Evolutionary conservation across 176 grass and related monocot species (phyloP).

Genomic region (Aegilops sharonensis): DNA sequence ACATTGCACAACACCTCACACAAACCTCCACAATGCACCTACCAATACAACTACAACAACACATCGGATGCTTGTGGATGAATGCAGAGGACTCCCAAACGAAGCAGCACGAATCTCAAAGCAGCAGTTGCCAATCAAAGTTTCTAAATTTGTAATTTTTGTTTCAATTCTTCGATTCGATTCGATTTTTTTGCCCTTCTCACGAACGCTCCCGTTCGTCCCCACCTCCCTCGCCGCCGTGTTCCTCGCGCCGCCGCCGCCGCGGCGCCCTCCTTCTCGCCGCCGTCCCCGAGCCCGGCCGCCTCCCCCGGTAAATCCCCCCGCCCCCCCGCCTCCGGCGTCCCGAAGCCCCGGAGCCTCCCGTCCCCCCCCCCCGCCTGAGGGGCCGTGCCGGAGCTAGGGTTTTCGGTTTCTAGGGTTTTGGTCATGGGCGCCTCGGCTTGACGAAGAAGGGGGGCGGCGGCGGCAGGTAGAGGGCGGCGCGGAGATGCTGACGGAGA

Average conservation of each 20-base stretch:
- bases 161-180: conserved; percentile 31
- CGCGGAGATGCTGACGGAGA: conserved; percentile 82
- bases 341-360: conserved; percentile 1
- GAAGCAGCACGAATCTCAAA: not conserved
- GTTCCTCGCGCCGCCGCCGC: conserved; percentile 46
- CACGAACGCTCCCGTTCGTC: conserved; percentile 22
- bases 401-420: conserved; percentile 59
- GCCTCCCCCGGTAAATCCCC: not conserved
- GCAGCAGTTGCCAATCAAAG: not conserved
- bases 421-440: conserved; percentile 25
- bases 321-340: not conserved
- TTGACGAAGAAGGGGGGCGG: not conserved
- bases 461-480: not conserved
- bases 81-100: not conserved
- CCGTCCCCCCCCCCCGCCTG: not conserved
- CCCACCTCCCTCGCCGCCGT: conserved; percentile 31
- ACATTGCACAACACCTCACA: not conserved
- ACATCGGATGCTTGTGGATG: not conserved
- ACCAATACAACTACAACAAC: too few relatives aligned
- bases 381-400: conserved; percentile 4
- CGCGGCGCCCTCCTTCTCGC: not conserved
- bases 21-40: too few relatives aligned
- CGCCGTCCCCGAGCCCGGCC: not conserved
- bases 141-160: conserved; percentile 15
- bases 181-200: not conserved